Evolutionary conservation across 2,329 filamentous ascomycete genomes (phyloP).

Genomic region (Malbranchea cinnamomea): DNA sequence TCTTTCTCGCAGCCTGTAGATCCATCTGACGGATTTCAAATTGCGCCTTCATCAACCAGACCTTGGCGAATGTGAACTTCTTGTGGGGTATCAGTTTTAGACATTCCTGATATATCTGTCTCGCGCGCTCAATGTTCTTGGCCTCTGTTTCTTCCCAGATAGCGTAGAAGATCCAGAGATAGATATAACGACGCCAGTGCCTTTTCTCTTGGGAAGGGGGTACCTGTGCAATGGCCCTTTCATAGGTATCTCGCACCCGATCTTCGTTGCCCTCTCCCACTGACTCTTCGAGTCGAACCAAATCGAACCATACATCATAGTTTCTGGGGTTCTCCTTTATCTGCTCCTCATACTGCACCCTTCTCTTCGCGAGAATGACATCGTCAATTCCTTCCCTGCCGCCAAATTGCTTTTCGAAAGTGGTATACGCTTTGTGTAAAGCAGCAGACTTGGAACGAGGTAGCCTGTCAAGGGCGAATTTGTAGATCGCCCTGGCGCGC

Average conservation of each 20-base stretch:
- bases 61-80: constrained; percentile 91
- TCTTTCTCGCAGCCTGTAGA: constrained; percentile 67
- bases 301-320: constrained; percentile 96
- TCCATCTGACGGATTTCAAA: constrained; percentile 85
- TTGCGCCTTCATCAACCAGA: constrained; percentile 87
- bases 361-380: constrained; percentile 83
- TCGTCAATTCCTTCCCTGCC: constrained; percentile 88
- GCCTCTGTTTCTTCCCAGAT: constrained; percentile 85
- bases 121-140: constrained; percentile 60
- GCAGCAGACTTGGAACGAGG: constrained; percentile 71
- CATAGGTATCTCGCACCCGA: constrained; percentile 80
- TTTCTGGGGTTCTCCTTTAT: constrained; percentile 90
- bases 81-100: constrained; percentile 83
- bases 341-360: constrained; percentile 87
- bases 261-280: constrained; percentile 71
- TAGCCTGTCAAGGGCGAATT: constrained; percentile 84
- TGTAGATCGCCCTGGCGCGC: constrained; percentile 86
- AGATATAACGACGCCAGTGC: constrained; percentile 94
- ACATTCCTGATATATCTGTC: constrained; percentile 83
- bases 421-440: constrained; percentile 88
- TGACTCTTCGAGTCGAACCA: constrained; percentile 75
- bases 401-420: constrained; percentile 96
- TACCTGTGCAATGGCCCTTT: constrained; percentile 86
- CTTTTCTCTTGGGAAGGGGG: constrained; percentile 92
- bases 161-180: constrained; percentile 95